A percentile compares a stretch with the other conserved stretches of the same genome.
Evolutionary conservation across 306 rosid genomes (phyloP).

Genomic region (Luffa acutangula): DNA sequence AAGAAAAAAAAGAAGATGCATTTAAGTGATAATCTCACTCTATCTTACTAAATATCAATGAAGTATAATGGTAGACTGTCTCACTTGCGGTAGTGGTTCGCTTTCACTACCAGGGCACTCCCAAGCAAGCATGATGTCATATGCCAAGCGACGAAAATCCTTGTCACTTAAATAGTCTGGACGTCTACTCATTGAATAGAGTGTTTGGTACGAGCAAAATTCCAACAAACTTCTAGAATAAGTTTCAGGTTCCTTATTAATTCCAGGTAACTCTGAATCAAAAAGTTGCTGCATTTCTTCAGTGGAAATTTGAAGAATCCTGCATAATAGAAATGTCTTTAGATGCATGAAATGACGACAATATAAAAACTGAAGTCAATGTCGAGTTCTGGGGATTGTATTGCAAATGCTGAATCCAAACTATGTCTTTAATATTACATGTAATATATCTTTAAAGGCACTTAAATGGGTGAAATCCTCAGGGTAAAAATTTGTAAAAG

Average conservation of each 20-base stretch:
- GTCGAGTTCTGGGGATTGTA: background rate
- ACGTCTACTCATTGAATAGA: conserved; percentile 23
- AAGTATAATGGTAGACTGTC: conserved; percentile 18
- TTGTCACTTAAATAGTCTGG: conserved; percentile 45
- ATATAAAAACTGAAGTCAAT: background rate
- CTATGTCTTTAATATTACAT: background rate
- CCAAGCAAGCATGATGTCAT: conserved; percentile 96
- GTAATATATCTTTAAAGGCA: background rate
- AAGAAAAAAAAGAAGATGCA: conserved; percentile 2
- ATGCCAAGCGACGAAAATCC: conserved; percentile 58
- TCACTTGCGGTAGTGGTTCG: conserved; percentile 30
- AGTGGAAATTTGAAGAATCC: conserved; percentile 53
- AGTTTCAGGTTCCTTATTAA: conserved; percentile 42
- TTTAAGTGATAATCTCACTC: conserved; percentile 5
- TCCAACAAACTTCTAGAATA: conserved; percentile 68
- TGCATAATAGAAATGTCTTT: conserved; percentile 16
- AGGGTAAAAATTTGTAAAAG: background rate
- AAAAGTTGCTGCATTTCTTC: conserved; percentile 59
- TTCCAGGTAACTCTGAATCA: conserved; percentile 52
- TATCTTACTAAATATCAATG: conserved; percentile 13
- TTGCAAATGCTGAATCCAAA: background rate
- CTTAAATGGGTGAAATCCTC: background rate
- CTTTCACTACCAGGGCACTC: conserved; percentile 56
- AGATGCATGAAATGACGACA: background rate
- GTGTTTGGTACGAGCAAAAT: conserved; percentile 62